Conservation (phyloP, 805 yeast genomes). For the Yarrowia sp. region DNA sequence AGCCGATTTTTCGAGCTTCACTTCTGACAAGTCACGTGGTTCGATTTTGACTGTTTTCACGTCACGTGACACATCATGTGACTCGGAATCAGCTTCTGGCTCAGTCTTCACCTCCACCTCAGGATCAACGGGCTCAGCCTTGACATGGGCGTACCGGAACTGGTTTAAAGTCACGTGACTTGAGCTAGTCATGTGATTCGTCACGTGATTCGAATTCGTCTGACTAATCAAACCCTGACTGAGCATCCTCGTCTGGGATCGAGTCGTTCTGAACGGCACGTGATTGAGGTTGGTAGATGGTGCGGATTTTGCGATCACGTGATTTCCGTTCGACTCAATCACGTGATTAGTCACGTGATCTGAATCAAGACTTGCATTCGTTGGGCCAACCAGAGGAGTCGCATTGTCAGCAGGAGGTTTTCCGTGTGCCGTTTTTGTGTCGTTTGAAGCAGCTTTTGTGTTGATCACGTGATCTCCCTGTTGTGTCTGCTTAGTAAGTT, state of each 20-base stretch:
- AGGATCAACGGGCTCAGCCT: neutral
- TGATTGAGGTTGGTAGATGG: neutral
- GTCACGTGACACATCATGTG: neutral
- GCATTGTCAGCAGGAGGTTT: neutral
- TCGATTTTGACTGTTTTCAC: neutral
- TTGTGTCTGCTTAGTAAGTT: neutral
- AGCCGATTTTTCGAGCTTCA: neutral
- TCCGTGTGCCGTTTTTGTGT: neutral
- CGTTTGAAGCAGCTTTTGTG: neutral
- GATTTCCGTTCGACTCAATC: neutral
- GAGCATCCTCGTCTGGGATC: neutral
- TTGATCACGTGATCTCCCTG: neutral
- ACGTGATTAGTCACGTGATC: neutral
- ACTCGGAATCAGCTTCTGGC: neutral
- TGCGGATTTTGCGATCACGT: neutral
- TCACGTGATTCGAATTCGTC: too few relatives aligned
- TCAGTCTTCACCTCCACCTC: neutral
- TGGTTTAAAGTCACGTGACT: neutral
- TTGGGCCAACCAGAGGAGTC: neutral
- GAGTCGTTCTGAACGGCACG: neutral
- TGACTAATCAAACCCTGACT: neutral
- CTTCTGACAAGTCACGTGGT: neutral
- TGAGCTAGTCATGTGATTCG: fast-evolving
- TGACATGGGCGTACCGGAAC: neutral
- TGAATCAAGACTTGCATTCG: neutral